phyloP scores from a whole-genome alignment of 805 yeast genomes.

The Saturnispora gosingensis region DNA sequence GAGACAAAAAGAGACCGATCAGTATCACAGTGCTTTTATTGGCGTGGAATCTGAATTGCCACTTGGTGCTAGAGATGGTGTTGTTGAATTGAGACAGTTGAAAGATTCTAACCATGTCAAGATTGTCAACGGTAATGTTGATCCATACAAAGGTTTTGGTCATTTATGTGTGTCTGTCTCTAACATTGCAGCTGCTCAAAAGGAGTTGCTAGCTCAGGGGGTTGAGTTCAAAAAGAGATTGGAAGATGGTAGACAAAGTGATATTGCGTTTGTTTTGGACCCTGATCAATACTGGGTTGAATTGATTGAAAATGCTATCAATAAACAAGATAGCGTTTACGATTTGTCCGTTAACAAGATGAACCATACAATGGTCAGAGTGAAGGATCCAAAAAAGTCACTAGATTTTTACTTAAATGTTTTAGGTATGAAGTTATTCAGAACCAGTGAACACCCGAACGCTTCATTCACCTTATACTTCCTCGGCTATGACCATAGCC shows the following conservation, averaged over 20 bases:
- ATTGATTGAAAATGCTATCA: constrained; percentile 50
- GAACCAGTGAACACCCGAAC: constrained; percentile 43
- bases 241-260: constrained; percentile 82
- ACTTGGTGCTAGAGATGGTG: constrained; percentile 44
- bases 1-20: constrained; percentile 41
- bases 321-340: constrained; percentile 33
- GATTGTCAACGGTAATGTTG: constrained; percentile 75
- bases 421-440: constrained; percentile 70
- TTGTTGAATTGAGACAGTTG: constrained; percentile 72
- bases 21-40: constrained; percentile 62
- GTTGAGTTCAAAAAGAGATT: constrained; percentile 77
- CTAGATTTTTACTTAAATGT: constrained; percentile 69
- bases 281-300: constrained; percentile 98
- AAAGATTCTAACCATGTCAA: constrained; percentile 44
- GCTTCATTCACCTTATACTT: constrained; percentile 86
- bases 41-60: constrained; percentile 40
- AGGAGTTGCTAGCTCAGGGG: constrained; percentile 45
- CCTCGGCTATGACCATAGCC: constrained; percentile 56
- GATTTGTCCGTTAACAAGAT: constrained; percentile 39
- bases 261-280: constrained; percentile 90
- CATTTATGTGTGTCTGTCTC: constrained; percentile 86
- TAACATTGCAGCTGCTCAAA: constrained; percentile 57
- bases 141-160: constrained; percentile 86
- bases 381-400: constrained; percentile 72
- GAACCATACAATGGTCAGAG: constrained; percentile 90